Evolutionary conservation across 2,329 filamentous ascomycete species (phyloP), one percentile per base, ranked within the genome.

Genomic region (Sclerotinia glacialis): DNA sequence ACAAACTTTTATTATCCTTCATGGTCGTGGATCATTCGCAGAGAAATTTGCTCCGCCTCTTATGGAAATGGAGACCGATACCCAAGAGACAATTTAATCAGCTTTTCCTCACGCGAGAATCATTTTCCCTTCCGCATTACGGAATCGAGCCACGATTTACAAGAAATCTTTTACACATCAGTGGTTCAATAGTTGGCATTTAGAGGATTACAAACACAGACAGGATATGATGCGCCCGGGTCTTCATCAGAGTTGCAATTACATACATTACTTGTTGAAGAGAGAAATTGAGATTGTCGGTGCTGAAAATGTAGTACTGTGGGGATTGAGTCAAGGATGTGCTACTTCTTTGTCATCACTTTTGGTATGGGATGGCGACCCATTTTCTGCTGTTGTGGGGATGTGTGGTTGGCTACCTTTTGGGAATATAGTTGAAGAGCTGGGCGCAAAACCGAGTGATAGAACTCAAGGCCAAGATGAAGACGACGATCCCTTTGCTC

Each of bases 301-400:
- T 40, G 69, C 76, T 0, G 62, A 69, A 16, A 80, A 78, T 52
- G 73, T 85, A 0, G 72, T 83, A 1, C 68, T 86, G 0, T 80
- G 81, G 49, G 83, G 83, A 0, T 72, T 85, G 23, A 86, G 84
- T 59, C 83, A 86, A 69, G 84, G 84, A 0, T 83, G 82, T 69
- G 83, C 83, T 3, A 80, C 37, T 40, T 40, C 80, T 52, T 74
- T 86, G 67, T 71, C 78, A 23, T 75, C 79, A 12, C 69, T 79
- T 66, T 66, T 86, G 65, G 37, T 14, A 73, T 82, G 81, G 80
- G 76, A 80, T 12, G 79, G 78, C 0, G 71, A 73, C 21, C 63
- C 74, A 2, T 67, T 83, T 42, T 80, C 75, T 0, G 44, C 26
- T 28, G 18, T n/a, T 6, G 58, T 61, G n/a, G 80, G 79, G 0